Conservation (phyloP, 2,329 filamentous ascomycete species). For the Ceratocystiopsis sp. region DNA sequence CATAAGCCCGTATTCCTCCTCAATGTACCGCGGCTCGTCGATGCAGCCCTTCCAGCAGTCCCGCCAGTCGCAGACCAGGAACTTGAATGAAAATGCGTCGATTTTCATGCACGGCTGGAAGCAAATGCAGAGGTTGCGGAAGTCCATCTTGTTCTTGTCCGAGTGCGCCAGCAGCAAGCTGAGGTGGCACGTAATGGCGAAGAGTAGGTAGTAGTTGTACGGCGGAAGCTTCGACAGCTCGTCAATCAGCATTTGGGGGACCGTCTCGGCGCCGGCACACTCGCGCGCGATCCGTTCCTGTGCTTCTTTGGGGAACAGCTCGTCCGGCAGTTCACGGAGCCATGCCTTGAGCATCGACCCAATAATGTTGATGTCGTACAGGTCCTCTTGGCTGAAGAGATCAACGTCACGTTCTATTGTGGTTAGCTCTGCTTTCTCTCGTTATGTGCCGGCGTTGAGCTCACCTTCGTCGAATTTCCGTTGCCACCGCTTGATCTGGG, state of each 20-base stretch:
- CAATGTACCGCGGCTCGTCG: slow-evolving; percentile 67
- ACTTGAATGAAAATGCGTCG: slow-evolving; percentile 87
- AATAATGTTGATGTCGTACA: slow-evolving; percentile 94
- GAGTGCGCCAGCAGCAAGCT: slow-evolving; percentile 81
- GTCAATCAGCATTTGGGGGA: slow-evolving; percentile 69
- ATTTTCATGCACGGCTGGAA: slow-evolving; percentile 97
- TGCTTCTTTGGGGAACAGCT: slow-evolving; percentile 71
- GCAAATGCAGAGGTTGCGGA: slow-evolving; percentile 86
- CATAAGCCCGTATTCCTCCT: slow-evolving; percentile 47
- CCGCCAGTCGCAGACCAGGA: slow-evolving; percentile 86
- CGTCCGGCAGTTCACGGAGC: slow-evolving; percentile 86
- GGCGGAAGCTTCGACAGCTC: slow-evolving; percentile 88
- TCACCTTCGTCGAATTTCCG: slow-evolving; percentile 70
- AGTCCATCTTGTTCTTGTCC: slow-evolving; percentile 97
- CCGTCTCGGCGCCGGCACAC: slow-evolving; percentile 60
- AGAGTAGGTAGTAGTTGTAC: slow-evolving; percentile 94
- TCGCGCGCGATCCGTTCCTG: slow-evolving; percentile 69
- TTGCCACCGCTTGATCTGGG: slow-evolving; percentile 87
- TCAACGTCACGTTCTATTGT: slow-evolving; percentile 66
- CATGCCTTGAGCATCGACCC: slow-evolving; percentile 93
- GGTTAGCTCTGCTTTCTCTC: not conserved
- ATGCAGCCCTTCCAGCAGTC: slow-evolving; percentile 95
- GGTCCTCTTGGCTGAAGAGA: slow-evolving; percentile 68
- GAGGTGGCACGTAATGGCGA: slow-evolving; percentile 91
- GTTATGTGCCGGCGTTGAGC: slow-evolving; percentile 12